Conservation (phyloP, 1,139 yeast species). For the Pichia inconspicua region DNA sequence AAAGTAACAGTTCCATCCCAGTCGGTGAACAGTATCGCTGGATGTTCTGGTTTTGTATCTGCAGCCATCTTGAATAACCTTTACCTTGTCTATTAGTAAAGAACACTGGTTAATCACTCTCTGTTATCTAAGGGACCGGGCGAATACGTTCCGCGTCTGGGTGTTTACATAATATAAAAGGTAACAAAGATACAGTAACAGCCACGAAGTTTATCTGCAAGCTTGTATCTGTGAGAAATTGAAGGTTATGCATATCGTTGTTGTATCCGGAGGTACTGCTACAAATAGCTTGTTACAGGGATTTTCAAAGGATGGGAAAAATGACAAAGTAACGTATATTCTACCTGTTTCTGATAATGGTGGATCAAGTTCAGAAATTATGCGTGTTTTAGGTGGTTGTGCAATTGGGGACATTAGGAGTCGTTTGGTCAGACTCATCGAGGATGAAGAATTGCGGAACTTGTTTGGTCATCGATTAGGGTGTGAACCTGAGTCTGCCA, state of each 20-base stretch:
- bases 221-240: background rate
- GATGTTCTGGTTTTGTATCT: conserved; percentile 23
- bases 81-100: too few species aligned
- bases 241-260: conserved; percentile 27
- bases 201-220: background rate
- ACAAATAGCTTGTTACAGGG: conserved; percentile 27
- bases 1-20: conserved; percentile 97
- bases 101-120: too few species aligned
- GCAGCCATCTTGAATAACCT: background rate
- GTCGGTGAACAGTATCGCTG: conserved; percentile 85
- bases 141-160: background rate
- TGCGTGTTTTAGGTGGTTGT: conserved; percentile 89
- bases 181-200: too few species aligned
- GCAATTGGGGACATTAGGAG: conserved; percentile 92
- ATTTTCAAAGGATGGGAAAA: background rate
- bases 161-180: background rate
- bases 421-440: conserved; percentile 65
- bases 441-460: conserved; percentile 36
- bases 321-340: conserved; percentile 43
- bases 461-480: conserved; percentile 59
- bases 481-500: conserved; percentile 10
- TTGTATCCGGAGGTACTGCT: conserved; percentile 72
- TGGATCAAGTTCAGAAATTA: conserved; percentile 85
- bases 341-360: conserved; percentile 90
- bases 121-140: background rate